Evolutionary conservation across 306 rosid species (phyloP).

Genomic region (Mucuna pruriens): DNA sequence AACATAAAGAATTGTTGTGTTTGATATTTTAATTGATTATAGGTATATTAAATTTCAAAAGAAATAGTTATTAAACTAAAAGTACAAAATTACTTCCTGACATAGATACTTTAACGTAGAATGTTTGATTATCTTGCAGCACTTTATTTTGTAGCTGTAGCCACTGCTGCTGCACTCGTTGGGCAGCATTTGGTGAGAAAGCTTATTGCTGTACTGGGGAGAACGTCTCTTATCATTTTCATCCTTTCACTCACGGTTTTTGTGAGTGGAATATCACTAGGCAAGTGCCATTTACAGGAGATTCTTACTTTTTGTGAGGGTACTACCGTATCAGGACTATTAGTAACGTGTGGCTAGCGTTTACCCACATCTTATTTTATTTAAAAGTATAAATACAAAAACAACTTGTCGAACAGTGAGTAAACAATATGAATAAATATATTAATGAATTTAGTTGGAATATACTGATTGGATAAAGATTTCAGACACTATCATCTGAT

Average conservation of each 20-base stretch:
- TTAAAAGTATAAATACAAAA: background rate
- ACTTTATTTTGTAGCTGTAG: constrained; percentile 61
- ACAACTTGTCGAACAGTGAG: background rate
- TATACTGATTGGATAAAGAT: background rate
- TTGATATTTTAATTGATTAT: no score
- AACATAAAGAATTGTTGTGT: no score
- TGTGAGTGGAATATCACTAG: constrained; percentile 61
- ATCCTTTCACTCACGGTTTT: constrained; percentile 68
- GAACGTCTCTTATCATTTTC: constrained; percentile 72
- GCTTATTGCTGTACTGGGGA: constrained; percentile 59
- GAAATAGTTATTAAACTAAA: background rate
- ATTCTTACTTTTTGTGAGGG: background rate
- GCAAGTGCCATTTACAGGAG: constrained; percentile 18
- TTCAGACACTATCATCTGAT: background rate
- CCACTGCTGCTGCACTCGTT: constrained; percentile 68
- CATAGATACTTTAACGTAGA: background rate
- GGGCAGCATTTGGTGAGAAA: constrained; percentile 76
- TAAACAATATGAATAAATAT: background rate
- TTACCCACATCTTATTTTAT: constrained; percentile 22
- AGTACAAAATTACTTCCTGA: background rate
- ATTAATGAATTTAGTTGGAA: background rate
- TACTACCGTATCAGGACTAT: background rate
- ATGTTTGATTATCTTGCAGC: constrained; percentile 55
- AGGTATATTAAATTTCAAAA: no score
- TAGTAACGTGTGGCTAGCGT: background rate